Evolutionary conservation across 768 basidiomycete species (phyloP).

Genomic region (Zangia roseola): DNA sequence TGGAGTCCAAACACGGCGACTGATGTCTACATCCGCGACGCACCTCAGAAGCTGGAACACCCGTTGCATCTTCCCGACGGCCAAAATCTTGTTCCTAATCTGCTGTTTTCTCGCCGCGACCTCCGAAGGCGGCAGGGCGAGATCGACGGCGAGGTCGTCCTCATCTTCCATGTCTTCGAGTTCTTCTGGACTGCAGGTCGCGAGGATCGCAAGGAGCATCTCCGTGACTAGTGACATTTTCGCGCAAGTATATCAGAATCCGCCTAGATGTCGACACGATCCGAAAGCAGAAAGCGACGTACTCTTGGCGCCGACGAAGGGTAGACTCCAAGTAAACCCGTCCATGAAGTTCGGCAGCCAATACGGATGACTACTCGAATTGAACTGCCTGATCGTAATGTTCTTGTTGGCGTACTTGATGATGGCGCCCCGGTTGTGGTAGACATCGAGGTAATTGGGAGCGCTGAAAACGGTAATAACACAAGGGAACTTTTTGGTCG

Average conservation of each 20-base stretch:
- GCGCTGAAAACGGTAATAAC: constrained; percentile 99
- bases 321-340: constrained; percentile 97
- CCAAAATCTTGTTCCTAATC: constrained; percentile 93
- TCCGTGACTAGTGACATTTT: constrained; percentile 70
- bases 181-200: constrained; percentile 93
- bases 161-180: constrained; percentile 65
- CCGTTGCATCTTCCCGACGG: constrained; percentile 87
- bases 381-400: constrained; percentile 92
- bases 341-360: constrained; percentile 99
- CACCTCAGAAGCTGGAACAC: constrained; percentile 89
- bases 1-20: background rate
- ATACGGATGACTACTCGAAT: constrained; percentile 78
- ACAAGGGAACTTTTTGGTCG: constrained; percentile 92
- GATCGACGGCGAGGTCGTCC: constrained; percentile 27
- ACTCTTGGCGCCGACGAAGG: constrained; percentile 99
- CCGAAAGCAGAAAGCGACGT: constrained; percentile 26
- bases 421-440: constrained; percentile 95
- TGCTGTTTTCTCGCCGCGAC: constrained; percentile 58
- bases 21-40: constrained; percentile 24
- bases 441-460: constrained; percentile 96
- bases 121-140: constrained; percentile 40
- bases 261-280: background rate
- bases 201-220: constrained; percentile 93
- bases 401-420: constrained; percentile 98
- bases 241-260: background rate